phyloP scores from a whole-genome alignment of 495 filamentous ascomycete species.

The Penicillium taxi region DNA sequence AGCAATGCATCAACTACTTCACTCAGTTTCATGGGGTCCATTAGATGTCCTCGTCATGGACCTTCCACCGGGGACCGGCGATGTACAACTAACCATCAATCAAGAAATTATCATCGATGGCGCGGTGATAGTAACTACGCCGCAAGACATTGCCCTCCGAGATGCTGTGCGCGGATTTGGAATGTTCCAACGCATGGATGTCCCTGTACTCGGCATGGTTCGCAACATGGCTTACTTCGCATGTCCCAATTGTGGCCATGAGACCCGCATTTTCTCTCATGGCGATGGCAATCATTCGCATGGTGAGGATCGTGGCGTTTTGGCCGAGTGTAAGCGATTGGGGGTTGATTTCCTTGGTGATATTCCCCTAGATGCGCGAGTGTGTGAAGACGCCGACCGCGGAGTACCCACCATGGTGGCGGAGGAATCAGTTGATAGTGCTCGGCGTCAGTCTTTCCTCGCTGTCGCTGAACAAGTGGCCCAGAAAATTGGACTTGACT shows the following conservation, averaged over 20 bases:
- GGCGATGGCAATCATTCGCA: constrained; percentile 26
- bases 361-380: constrained; percentile 77
- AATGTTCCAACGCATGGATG: constrained; percentile 79
- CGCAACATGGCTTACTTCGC: constrained; percentile 89
- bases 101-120: constrained; percentile 85
- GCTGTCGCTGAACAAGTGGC: constrained; percentile 57
- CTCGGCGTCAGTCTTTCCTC: constrained; percentile 61
- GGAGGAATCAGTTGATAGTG: constrained; percentile 71
- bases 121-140: constrained; percentile 85
- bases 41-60: constrained; percentile 84
- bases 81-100: constrained; percentile 86
- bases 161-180: constrained; percentile 85
- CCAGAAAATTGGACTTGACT: constrained; percentile 37
- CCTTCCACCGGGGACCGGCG: constrained; percentile 88
- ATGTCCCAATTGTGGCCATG: constrained; percentile 67
- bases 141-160: constrained; percentile 80
- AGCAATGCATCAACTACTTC: constrained; percentile 87
- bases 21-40: constrained; percentile 84
- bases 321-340: constrained; percentile 52
- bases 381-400: constrained; percentile 82
- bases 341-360: constrained; percentile 75
- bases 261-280: constrained; percentile 69
- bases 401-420: constrained; percentile 88
- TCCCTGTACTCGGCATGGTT: constrained; percentile 81
- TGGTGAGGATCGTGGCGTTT: constrained; percentile 42